Conservation (phyloP, 345 rosid species). For the Corymbia maculata region DNA sequence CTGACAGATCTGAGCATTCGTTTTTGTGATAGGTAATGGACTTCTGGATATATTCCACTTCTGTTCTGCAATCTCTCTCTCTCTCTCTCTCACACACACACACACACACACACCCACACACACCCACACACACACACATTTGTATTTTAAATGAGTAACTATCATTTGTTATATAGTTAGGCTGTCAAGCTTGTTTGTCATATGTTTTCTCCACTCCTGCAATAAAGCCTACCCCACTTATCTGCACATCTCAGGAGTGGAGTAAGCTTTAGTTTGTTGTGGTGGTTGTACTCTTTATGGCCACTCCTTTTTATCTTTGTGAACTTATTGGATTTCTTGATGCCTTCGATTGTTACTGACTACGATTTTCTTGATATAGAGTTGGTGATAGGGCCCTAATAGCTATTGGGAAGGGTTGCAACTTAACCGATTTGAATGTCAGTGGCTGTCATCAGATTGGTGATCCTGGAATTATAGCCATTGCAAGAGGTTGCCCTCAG, state of each 20-base stretch:
- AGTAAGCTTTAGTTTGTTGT: background rate
- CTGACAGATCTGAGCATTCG: conserved; percentile 81
- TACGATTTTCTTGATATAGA: conserved; percentile 18
- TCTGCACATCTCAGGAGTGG: background rate
- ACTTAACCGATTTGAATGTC: conserved; percentile 63
- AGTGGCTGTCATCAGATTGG: conserved; percentile 84
- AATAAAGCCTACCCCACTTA: background rate
- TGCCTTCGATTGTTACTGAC: background rate
- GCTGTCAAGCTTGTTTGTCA: background rate
- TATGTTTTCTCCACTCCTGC: background rate
- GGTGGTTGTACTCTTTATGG: background rate
- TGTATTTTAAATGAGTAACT: background rate
- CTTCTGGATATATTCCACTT: background rate
- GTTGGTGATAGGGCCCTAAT: conserved; percentile 76
- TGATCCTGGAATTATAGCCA: conserved; percentile 74
- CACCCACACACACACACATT: too few relatives aligned
- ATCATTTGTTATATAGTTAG: background rate
- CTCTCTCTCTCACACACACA: background rate
- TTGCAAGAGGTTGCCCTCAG: conserved; percentile 77
- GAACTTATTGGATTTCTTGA: background rate
- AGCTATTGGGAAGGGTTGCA: conserved; percentile 71
- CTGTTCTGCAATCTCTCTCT: background rate
- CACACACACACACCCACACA: too few relatives aligned
- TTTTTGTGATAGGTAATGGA: conserved; percentile 68
- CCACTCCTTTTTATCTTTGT: background rate